Conservation (phyloP, 164 flowering plant genomes). For the Chloranthus sessilifolius region DNA sequence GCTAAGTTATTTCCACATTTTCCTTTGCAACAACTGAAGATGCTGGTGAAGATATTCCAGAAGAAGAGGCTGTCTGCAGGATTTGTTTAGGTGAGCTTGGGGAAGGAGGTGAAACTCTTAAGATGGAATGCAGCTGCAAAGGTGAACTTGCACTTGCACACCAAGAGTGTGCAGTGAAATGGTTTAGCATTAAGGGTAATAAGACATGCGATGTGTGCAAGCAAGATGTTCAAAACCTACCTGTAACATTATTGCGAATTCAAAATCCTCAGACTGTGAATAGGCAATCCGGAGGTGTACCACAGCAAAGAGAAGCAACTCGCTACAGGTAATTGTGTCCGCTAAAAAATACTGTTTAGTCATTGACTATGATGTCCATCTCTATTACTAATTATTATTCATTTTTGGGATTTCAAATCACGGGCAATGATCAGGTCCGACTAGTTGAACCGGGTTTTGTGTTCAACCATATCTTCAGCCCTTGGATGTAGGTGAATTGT, state of each 20-base stretch:
- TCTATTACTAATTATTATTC: no score
- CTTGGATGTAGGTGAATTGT: no score
- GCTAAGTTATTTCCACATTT: slow-evolving; percentile 10
- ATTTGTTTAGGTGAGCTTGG: slow-evolving; percentile 73
- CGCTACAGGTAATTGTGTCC: slow-evolving; percentile 72
- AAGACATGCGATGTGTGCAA: slow-evolving; percentile 76
- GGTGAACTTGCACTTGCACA: slow-evolving; percentile 92
- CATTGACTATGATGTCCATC: no score
- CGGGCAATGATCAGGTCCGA: no score
- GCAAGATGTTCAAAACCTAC: slow-evolving; percentile 70
- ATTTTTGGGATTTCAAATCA: no score
- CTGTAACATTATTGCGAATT: slow-evolving; percentile 60
- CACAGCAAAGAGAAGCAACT: slow-evolving; percentile 41
- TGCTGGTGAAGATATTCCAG: slow-evolving; percentile 69
- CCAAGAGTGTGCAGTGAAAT: slow-evolving; percentile 75
- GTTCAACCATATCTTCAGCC: no score
- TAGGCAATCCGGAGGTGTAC: slow-evolving; percentile 29
- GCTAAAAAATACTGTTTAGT: no score
- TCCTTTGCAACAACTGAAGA: slow-evolving; percentile 39
- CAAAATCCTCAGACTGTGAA: slow-evolving; percentile 37
- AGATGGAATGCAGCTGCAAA: slow-evolving; percentile 86
- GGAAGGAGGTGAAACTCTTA: slow-evolving; percentile 76
- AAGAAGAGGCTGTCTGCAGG: slow-evolving; percentile 85
- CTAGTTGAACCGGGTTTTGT: no score
- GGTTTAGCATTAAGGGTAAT: slow-evolving; percentile 90